Evolutionary conservation across 1,139 yeast genomes (phyloP).

Genomic region (Yamadazyma friedrichii): DNA sequence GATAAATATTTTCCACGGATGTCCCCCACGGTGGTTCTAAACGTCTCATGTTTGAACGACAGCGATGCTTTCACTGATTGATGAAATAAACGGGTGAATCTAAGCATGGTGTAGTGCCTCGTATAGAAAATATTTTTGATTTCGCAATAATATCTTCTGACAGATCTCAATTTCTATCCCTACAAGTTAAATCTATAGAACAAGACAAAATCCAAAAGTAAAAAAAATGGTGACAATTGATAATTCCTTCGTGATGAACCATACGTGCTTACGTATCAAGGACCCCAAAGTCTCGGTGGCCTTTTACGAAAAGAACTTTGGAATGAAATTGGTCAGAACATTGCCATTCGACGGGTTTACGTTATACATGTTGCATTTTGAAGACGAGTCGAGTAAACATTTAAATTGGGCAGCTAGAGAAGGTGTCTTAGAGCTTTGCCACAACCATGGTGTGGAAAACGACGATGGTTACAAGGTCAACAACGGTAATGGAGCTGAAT

Average conservation of each 20-base stretch:
- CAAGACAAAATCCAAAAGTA: background rate
- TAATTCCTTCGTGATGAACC: conserved; percentile 53
- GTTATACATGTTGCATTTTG: conserved; percentile 66
- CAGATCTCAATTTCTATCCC: no score
- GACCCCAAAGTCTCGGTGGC: conserved; percentile 72
- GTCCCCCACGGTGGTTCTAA: conserved; percentile 37
- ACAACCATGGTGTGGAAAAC: conserved; percentile 71
- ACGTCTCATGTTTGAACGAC: conserved; percentile 14
- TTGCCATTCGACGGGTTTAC: conserved; percentile 60
- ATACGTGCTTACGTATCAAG: conserved; percentile 76
- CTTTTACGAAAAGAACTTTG: conserved; percentile 75
- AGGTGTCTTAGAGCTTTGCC: conserved; percentile 84
- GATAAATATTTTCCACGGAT: conserved; percentile 40
- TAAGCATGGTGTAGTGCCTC: background rate
- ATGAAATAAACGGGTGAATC: background rate
- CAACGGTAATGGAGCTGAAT: conserved; percentile 82
- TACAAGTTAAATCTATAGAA: no score
- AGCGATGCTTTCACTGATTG: conserved; percentile 1
- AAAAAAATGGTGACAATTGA: conserved; percentile 34
- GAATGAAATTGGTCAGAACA: conserved; percentile 60
- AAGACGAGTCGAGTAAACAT: conserved; percentile 41
- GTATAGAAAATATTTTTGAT: background rate
- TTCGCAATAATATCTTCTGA: no score
- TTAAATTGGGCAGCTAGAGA: conserved; percentile 58
- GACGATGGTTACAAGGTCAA: conserved; percentile 59